Percentiles rank a stretch among this genome's conserved stretches.
phyloP scores from a whole-genome alignment of 805 yeast species.

The Danielia reshetovae region DNA sequence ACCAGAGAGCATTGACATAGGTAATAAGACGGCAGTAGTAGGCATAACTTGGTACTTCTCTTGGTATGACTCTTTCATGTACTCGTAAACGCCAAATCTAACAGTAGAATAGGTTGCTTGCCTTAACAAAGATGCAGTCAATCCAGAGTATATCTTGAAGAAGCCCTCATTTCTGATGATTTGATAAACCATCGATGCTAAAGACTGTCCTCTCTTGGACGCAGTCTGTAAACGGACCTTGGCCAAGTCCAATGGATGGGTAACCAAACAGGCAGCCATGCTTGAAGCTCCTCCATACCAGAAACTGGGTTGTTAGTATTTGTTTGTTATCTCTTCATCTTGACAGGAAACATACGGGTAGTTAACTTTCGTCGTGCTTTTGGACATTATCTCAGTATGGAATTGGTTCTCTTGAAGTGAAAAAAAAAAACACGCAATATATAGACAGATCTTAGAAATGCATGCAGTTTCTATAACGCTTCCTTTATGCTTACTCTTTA shows the following conservation, averaged over 20 bases:
- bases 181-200: slow-evolving; percentile 56
- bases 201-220: slow-evolving; percentile 55
- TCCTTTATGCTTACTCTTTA: not conserved
- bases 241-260: slow-evolving; percentile 84
- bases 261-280: slow-evolving; percentile 59
- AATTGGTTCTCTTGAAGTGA: too few relatives aligned
- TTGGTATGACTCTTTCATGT: slow-evolving; percentile 52
- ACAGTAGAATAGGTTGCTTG: slow-evolving; percentile 88
- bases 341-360: slow-evolving; percentile 15
- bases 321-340: too few relatives aligned
- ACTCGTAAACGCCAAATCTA: slow-evolving; percentile 83
- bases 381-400: slow-evolving; percentile 9
- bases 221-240: slow-evolving; percentile 87
- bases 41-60: slow-evolving; percentile 43
- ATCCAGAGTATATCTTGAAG: slow-evolving; percentile 73
- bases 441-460: too few relatives aligned
- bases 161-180: slow-evolving; percentile 63
- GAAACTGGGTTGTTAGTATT: slow-evolving; percentile 28
- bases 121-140: slow-evolving; percentile 75
- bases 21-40: slow-evolving; percentile 57
- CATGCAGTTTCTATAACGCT: too few relatives aligned
- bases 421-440: too few relatives aligned
- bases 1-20: slow-evolving; percentile 83
- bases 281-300: slow-evolving; percentile 73
- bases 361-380: slow-evolving; percentile 13